Percentiles rank a stretch among this genome's conserved stretches.
Conservation (phyloP, 148 eudicot species). For the Limonium bicolor region DNA sequence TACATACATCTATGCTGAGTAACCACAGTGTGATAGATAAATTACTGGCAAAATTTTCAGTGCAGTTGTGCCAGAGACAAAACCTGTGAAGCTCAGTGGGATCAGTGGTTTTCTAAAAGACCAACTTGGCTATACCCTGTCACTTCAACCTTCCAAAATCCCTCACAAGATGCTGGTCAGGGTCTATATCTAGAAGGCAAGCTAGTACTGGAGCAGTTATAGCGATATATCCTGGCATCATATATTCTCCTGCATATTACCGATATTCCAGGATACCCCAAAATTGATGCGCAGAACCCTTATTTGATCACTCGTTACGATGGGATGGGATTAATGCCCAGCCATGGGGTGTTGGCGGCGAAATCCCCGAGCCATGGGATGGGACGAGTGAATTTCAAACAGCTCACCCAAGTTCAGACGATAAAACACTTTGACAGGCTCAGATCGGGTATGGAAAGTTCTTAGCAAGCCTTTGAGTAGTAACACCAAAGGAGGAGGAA, state of each 20-base stretch:
- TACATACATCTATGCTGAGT: background rate
- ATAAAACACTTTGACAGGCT: slow-evolving; percentile 25
- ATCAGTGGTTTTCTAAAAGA: slow-evolving; percentile 43
- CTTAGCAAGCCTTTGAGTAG: slow-evolving; percentile 66
- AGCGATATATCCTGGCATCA: slow-evolving; percentile 80
- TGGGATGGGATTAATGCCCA: slow-evolving; percentile 84
- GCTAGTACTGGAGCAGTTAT: slow-evolving; percentile 77
- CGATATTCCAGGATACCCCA: slow-evolving; percentile 91
- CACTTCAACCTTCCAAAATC: slow-evolving; percentile 60
- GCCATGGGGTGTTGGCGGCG: slow-evolving; percentile 82
- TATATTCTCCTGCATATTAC: slow-evolving; percentile 86
- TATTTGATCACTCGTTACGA: slow-evolving; percentile 86
- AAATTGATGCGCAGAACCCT: slow-evolving; percentile 61
- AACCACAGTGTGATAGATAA: slow-evolving; percentile 8
- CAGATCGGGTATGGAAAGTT: slow-evolving; percentile 75
- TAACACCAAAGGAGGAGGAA: slow-evolving; percentile 10
- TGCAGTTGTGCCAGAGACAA: slow-evolving; percentile 61
- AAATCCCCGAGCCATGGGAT: slow-evolving; percentile 60
- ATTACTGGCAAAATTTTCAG: slow-evolving; percentile 35
- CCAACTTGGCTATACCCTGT: slow-evolving; percentile 62
- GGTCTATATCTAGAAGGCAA: slow-evolving; percentile 79
- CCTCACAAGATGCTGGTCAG: slow-evolving; percentile 80
- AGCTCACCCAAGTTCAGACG: slow-evolving; percentile 9
- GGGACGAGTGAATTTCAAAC: slow-evolving; percentile 17
- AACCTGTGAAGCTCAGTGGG: slow-evolving; percentile 41